A percentile compares a stretch with the other conserved stretches of the same genome.
Evolutionary conservation across 1,139 yeast genomes (phyloP).

Genomic region (Suhomyces terraborum): DNA sequence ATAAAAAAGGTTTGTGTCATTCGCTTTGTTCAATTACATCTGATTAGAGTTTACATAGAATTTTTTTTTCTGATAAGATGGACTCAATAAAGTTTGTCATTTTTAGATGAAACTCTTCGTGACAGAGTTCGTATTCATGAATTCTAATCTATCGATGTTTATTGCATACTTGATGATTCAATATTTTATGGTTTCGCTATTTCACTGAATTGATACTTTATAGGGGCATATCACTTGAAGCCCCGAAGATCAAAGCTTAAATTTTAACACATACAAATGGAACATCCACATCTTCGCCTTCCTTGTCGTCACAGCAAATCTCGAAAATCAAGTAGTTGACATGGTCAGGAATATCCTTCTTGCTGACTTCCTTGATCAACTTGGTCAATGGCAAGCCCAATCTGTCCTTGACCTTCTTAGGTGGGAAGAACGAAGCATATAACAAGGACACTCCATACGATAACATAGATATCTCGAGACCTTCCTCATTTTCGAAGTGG

Average conservation of each 20-base stretch:
- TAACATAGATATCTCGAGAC: slow-evolving; percentile 85
- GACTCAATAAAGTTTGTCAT: too few relatives aligned
- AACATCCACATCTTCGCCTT: slow-evolving; percentile 94
- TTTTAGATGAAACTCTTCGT: too few relatives aligned
- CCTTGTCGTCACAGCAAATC: slow-evolving; percentile 86
- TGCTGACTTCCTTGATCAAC: slow-evolving; percentile 77
- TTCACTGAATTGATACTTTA: too few relatives aligned
- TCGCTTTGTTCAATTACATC: too few relatives aligned
- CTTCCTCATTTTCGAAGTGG: slow-evolving; percentile 77
- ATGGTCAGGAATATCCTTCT: slow-evolving; percentile 78
- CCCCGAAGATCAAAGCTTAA: slow-evolving; percentile 12
- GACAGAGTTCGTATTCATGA: too few relatives aligned
- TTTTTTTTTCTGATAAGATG: too few relatives aligned
- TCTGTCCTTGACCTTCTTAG: slow-evolving; percentile 84
- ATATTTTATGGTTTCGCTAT: neutral
- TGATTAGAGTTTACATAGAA: too few relatives aligned
- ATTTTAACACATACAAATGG: slow-evolving; percentile 73
- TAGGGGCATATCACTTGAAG: neutral
- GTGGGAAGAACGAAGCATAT: slow-evolving; percentile 93
- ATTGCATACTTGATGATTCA: too few relatives aligned
- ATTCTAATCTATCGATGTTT: too few relatives aligned
- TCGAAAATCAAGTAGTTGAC: slow-evolving; percentile 80
- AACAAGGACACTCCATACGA: slow-evolving; percentile 87
- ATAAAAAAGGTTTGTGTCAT: too few relatives aligned
- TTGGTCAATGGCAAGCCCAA: slow-evolving; percentile 65